These are phyloP conservation scores for Basidiobolus meristosporus DNA, from an alignment of 371 early-diverging fungal genomes.

Conservation along the genomic window DNA sequence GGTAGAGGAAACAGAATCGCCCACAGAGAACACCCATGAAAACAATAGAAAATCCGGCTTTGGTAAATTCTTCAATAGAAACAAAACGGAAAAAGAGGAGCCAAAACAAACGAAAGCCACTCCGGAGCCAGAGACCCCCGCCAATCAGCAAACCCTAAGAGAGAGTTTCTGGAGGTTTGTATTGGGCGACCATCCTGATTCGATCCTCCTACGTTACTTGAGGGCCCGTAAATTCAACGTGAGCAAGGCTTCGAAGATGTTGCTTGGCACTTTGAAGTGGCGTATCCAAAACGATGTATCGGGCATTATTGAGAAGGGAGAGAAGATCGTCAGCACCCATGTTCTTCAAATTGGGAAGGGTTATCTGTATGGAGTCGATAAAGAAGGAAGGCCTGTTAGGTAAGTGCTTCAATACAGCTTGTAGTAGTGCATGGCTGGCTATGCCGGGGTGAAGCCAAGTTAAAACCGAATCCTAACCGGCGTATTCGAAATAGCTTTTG, in stretches of 20 bases:
- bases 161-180: constrained; percentile 30
- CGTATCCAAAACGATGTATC: constrained; percentile 26
- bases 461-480: not conserved
- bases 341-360: constrained; percentile 31
- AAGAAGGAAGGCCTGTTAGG: constrained; percentile 32
- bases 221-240: constrained; percentile 65
- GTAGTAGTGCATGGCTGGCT: not conserved
- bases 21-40: too few species aligned
- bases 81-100: too few species aligned
- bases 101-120: too few species aligned
- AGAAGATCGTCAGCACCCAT: constrained; percentile 16
- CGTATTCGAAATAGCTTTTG: constrained; percentile 18
- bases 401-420: constrained; percentile 15
- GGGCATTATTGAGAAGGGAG: constrained; percentile 30
- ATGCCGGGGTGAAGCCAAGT: not conserved
- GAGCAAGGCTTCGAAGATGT: constrained; percentile 37
- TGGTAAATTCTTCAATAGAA: too few species aligned
- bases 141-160: too few species aligned
- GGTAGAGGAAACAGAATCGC: too few species aligned
- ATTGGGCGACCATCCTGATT: constrained; percentile 44
- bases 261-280: constrained; percentile 40
- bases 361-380: constrained; percentile 33
- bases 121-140: too few species aligned
- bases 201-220: constrained; percentile 39
- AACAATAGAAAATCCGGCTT: too few species aligned